Conservation (phyloP, 768 basidiomycete genomes). For the Collybia sordida region DNA sequence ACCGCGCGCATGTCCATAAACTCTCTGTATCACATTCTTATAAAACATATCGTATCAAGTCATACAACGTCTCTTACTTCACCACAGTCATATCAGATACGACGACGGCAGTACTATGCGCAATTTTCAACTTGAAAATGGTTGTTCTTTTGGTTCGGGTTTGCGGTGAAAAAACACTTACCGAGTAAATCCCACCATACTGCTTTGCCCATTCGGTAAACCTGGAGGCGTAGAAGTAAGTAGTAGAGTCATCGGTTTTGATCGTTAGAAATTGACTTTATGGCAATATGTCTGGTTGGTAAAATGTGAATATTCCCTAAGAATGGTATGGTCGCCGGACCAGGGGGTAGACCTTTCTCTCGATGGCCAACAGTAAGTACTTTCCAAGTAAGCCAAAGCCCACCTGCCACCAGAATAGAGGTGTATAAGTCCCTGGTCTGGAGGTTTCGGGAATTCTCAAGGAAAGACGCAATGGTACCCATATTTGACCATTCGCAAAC, state of each 20-base stretch:
- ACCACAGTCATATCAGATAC: neutral
- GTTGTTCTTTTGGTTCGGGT: neutral
- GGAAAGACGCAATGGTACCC: too few species aligned
- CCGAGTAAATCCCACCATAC: neutral
- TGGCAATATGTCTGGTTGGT: conserved; percentile 6
- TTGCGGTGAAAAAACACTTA: neutral
- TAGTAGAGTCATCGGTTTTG: too few species aligned
- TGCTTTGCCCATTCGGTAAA: neutral
- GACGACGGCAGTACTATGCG: neutral
- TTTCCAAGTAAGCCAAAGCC: neutral
- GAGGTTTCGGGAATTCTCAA: too few species aligned
- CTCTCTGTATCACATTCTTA: too few species aligned
- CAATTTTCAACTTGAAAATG: too few species aligned
- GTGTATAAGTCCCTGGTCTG: too few species aligned
- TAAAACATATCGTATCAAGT: neutral
- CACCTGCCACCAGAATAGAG: neutral
- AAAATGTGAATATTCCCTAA: conserved; percentile 22
- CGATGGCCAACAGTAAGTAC: conserved; percentile 5
- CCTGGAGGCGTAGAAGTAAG: neutral
- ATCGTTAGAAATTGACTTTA: too few species aligned
- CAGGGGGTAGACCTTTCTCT: conserved; percentile 19
- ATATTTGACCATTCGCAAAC: too few species aligned
- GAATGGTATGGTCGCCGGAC: conserved; percentile 21
- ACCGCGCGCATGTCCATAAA: too few species aligned
- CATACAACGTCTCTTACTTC: neutral